Percentiles rank a stretch among this genome's conserved stretches.
These are phyloP conservation scores for Colletotrichum tamarilloi DNA, from an alignment of 2,329 filamentous ascomycete genomes.

Conservation along the genomic window DNA sequence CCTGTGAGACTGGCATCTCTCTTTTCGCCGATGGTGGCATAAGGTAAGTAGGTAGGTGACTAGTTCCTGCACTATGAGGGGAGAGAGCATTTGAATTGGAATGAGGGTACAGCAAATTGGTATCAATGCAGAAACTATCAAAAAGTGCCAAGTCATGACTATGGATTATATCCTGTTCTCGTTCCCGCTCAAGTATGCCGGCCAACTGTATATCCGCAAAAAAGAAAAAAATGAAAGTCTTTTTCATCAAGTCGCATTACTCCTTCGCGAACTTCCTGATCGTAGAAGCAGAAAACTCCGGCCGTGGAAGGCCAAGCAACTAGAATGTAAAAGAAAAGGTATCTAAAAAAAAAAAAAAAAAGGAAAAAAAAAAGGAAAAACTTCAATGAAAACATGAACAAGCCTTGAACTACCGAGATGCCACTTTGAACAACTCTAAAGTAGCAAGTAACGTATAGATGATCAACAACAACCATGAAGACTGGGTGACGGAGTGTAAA, in stretches of 20 bases:
- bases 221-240: neutral
- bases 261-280: neutral
- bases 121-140: conserved; percentile 1
- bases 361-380: neutral
- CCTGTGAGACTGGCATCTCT: neutral
- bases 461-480: neutral
- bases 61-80: neutral
- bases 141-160: neutral
- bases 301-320: neutral
- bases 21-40: neutral
- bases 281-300: neutral
- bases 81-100: neutral
- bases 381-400: neutral
- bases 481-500: neutral
- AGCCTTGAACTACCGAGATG: neutral
- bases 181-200: neutral
- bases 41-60: neutral
- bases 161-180: neutral
- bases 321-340: neutral
- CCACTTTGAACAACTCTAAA: neutral
- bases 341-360: neutral
- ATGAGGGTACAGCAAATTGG: neutral
- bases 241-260: neutral
- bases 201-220: neutral
- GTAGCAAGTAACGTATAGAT: neutral